Base-by-base conservation (phyloP, 2,329 filamentous ascomycete genomes). In the Arthrinium phaeospermum region DNA sequence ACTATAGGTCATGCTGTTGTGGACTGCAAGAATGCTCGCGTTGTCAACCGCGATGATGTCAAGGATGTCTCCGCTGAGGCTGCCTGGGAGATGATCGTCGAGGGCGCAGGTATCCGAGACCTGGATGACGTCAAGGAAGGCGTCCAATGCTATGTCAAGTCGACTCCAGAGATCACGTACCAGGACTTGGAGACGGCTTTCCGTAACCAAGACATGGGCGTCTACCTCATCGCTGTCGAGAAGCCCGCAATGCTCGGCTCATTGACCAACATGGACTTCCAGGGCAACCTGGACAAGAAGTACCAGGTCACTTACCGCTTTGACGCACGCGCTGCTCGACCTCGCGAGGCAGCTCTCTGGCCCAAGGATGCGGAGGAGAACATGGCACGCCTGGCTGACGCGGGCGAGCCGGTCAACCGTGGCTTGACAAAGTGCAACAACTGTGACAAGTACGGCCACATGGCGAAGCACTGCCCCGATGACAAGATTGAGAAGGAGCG, bases 201-300 rank as follows among this genome's bases (percentile, higher is more conserved):
- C 78, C 89, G 92, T 8, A 76, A 81, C 1, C 83, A 89, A 57
- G 79, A 83, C 0, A 85, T 92, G 72, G 81, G 81, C 3, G 81
- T 92, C 19, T 91, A 87, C 81, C 82, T 94, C 70, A 91, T 94
- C 75, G 90, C 89, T 7, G 80, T 89, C 7, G 88, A 93, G 83
- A 87, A 89, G 75, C 82, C 87, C 46, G 79, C 86, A 7, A 80
- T 92, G 44, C 79, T 85, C 0, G 78, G 82, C 1, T 89, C 90
- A 6, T 87, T 91, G 75, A 93, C 90, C 73, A 91, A 92, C 81
- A 92, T 94, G 89, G 91, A 94, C 75, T 83, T 93, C 1, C 91
- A 94, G 77, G 92, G 92, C 6, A 89, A 92, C 73, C 83, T 92
- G 27, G 87, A 87, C 72, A 91, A 90, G 80, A 91, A 90, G 78